A percentile compares a stretch with the other conserved stretches of the same genome.
Conservation (phyloP, 2,329 filamentous ascomycete species). For the Colletotrichum tropicicola region DNA sequence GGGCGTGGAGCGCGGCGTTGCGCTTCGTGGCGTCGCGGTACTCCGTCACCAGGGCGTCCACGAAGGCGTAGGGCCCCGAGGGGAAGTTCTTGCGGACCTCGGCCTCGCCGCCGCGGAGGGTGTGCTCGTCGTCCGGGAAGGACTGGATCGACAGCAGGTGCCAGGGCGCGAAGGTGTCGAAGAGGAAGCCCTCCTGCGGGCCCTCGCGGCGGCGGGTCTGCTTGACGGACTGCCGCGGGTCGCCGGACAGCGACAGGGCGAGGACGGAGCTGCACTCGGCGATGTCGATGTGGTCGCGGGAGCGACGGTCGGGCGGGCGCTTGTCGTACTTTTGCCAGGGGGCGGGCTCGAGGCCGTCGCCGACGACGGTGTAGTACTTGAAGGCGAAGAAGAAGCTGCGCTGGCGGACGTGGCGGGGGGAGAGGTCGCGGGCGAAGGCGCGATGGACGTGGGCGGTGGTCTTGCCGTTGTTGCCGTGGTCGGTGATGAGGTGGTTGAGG, state of each 20-base stretch:
- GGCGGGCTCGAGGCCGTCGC: constrained; percentile 62
- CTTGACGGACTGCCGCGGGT: constrained; percentile 56
- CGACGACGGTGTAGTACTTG: constrained; percentile 71
- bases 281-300: constrained; percentile 63
- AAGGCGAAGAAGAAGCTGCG: constrained; percentile 70
- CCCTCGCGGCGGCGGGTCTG: constrained; percentile 58
- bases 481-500: constrained; percentile 61
- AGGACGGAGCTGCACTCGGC: constrained; percentile 68
- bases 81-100: constrained; percentile 59
- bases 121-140: constrained; percentile 67
- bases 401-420: constrained; percentile 56
- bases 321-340: constrained; percentile 68
- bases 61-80: constrained; percentile 69
- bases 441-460: constrained; percentile 59
- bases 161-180: constrained; percentile 68
- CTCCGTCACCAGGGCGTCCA: constrained; percentile 66
- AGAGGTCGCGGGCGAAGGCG: constrained; percentile 46
- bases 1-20: constrained; percentile 64
- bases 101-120: constrained; percentile 63
- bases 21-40: constrained; percentile 68
- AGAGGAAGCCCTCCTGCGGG: constrained; percentile 59
- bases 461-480: constrained; percentile 51
- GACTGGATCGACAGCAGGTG: constrained; percentile 67
- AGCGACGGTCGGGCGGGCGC: constrained; percentile 45
- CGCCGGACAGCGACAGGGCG: constrained; percentile 64